Evolutionary conservation across 495 filamentous ascomycete species (phyloP).

Genomic region (Penicillium bialowiezense): DNA sequence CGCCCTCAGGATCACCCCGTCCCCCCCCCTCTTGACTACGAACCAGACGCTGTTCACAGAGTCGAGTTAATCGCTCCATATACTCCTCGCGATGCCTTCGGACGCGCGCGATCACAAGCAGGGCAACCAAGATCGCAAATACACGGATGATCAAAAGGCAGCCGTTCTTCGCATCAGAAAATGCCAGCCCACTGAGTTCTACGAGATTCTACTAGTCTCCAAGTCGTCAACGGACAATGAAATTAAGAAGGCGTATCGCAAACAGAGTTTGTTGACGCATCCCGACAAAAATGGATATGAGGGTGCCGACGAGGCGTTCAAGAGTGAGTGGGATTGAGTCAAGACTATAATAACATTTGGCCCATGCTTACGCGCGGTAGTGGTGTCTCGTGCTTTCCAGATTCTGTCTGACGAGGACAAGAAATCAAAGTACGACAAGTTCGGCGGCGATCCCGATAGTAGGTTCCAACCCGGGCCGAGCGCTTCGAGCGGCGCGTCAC

Average conservation of each 20-base stretch:
- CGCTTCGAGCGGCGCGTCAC: constrained; percentile 42
- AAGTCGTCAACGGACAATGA: constrained; percentile 72
- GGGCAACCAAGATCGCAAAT: constrained; percentile 86
- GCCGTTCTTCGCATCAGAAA: constrained; percentile 82
- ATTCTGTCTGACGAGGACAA: constrained; percentile 92
- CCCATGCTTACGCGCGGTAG: constrained; percentile 35
- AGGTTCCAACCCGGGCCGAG: constrained; percentile 63
- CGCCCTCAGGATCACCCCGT: neutral
- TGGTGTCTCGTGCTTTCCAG: constrained; percentile 91
- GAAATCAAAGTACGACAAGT: constrained; percentile 79
- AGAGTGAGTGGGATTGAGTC: constrained; percentile 52
- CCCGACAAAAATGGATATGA: constrained; percentile 99
- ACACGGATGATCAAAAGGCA: constrained; percentile 83
- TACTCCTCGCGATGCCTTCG: constrained; percentile 61
- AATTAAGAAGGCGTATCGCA: constrained; percentile 97
- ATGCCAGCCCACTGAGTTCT: constrained; percentile 84
- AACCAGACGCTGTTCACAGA: neutral
- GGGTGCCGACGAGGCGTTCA: constrained; percentile 95
- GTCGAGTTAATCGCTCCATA: neutral
- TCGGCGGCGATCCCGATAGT: constrained; percentile 87
- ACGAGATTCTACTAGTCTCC: constrained; percentile 84
- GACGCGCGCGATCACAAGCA: constrained; percentile 86
- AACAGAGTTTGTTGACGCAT: constrained; percentile 88
- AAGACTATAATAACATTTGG: neutral
- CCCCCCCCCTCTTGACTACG: constrained; percentile 7